A percentile compares a stretch with the other conserved stretches of the same genome.
These are phyloP conservation scores for Furcasterigmium sp. DNA, from an alignment of 2,329 filamentous ascomycete genomes.

Conservation along the genomic window DNA sequence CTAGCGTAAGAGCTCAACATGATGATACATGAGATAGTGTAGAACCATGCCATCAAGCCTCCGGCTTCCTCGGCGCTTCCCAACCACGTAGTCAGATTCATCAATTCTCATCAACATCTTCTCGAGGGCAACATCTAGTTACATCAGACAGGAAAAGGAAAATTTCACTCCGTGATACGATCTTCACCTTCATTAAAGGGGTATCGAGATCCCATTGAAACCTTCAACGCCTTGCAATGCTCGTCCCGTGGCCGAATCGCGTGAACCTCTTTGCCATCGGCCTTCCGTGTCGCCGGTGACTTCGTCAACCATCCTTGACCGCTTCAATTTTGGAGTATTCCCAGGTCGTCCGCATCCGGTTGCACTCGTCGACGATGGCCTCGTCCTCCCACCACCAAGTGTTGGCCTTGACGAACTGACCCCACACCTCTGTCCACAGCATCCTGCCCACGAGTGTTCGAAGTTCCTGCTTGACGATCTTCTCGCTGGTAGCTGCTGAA, in stretches of 20 bases:
- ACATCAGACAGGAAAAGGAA: too few species aligned
- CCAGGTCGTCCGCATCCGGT: conserved; percentile 49
- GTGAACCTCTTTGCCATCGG: not conserved
- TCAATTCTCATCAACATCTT: too few species aligned
- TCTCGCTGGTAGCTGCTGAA: conserved; percentile 13
- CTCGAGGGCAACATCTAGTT: too few species aligned
- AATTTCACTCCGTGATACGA: not conserved
- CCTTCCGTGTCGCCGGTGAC: not conserved
- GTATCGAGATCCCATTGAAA: not conserved
- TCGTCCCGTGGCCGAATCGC: not conserved
- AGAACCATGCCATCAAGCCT: too few species aligned
- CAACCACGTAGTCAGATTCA: too few species aligned
- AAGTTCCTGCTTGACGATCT: conserved; percentile 38
- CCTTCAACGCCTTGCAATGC: not conserved
- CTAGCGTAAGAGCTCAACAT: too few species aligned
- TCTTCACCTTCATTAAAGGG: not conserved
- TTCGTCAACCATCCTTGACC: conserved; percentile 34
- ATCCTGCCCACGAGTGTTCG: conserved; percentile 48
- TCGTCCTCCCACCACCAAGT: conserved; percentile 60
- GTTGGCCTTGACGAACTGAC: conserved; percentile 39
- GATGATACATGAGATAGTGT: too few species aligned
- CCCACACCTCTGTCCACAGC: conserved; percentile 60
- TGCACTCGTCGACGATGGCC: conserved; percentile 49
- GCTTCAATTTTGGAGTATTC: conserved; percentile 53
- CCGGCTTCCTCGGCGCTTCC: too few species aligned